Percentiles rank a stretch among this genome's conserved stretches.
Evolutionary conservation across 352 stramenopile genomes (phyloP).

Genomic region (Phytopythium helicoides): DNA sequence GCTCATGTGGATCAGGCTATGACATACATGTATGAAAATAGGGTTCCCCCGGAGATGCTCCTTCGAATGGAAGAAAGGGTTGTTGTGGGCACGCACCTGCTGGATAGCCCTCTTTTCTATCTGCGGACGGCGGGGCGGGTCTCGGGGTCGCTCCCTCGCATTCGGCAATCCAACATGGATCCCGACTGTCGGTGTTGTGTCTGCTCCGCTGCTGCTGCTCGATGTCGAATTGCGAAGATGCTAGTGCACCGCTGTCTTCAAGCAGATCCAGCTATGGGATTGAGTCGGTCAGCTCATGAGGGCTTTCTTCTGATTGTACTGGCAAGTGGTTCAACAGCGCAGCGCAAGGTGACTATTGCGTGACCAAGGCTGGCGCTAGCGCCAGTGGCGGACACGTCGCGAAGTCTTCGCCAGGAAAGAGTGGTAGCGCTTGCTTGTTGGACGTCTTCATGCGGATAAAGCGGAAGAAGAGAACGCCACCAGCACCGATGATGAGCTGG

Average conservation of each 20-base stretch:
- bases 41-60: too few relatives aligned
- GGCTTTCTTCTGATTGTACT: background rate
- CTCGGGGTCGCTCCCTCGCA: too few relatives aligned
- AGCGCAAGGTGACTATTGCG: background rate
- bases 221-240: background rate
- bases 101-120: too few relatives aligned
- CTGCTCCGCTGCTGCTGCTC: background rate
- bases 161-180: too few relatives aligned
- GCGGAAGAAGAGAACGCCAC: conserved; percentile 8
- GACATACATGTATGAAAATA: too few relatives aligned
- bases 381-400: conserved; percentile 16
- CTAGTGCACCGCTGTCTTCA: background rate
- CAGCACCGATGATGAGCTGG: conserved; percentile 12
- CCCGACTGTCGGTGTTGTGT: background rate
- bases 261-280: conserved; percentile 2
- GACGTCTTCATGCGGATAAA: conserved; percentile 28
- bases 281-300: background rate
- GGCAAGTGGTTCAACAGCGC: conserved; percentile 8
- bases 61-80: too few relatives aligned
- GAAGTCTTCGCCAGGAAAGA: conserved; percentile 19
- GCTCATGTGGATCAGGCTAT: too few relatives aligned
- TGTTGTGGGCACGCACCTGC: too few relatives aligned
- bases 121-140: too few relatives aligned
- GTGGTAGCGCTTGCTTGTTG: conserved; percentile 19
- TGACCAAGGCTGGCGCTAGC: conserved; percentile 10